Evolutionary conservation across 257 asterid species (phyloP), one percentile per base, ranked within the genome.

Genomic region (Leptodermis oblonga): DNA sequence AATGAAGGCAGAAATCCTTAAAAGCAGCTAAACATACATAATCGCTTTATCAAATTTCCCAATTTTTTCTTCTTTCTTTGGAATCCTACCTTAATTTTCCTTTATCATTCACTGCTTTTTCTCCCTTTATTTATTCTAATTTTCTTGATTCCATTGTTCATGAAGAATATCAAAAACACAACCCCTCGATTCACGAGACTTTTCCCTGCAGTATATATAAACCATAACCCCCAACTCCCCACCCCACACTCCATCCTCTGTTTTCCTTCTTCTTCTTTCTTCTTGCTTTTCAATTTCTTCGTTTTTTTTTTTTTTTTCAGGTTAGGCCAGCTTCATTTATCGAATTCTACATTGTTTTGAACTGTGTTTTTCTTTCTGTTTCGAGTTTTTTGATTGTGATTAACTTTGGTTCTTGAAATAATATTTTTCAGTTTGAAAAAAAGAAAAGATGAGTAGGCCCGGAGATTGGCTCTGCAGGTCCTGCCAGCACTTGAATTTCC

Each of bases 391-490:
- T n/a, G n/a, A n/a, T n/a, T n/a, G n/a, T n/a, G n/a, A n/a, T n/a
- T n/a, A n/a, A n/a, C n/a, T n/a, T n/a, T n/a, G n/a, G n/a, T n/a
- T n/a, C n/a, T n/a, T n/a, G n/a, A n/a, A n/a, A n/a, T n/a, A n/a
- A n/a, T n/a, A n/a, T n/a, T n/a, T n/a, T n/a, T n/a, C n/a, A n/a
- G n/a, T n/a, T n/a, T n/a, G n/a, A n/a, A n/a, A n/a, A n/a, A n/a
- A n/a, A 49, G 59, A 45, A 77, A 77, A 72, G 49, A 93, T 93
- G 98, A 93, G 78, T 81, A 85, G 97, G 83, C 96, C 97, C 9
- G 99, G 99, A 79, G 99, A 90, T 74, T 93, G 99, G 99, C 88
- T 88, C 86, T 93, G 99, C 88, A 80, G 94, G 74, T 82, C 95
- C 56, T 93, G 99, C 92, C 97, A 93, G 76, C 90, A 93, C 86